A percentile compares a stretch with the other conserved stretches of the same genome.
These are phyloP conservation scores for Blastobotrys indianensis DNA, from an alignment of 1,139 yeast species.

Conservation along the genomic window DNA sequence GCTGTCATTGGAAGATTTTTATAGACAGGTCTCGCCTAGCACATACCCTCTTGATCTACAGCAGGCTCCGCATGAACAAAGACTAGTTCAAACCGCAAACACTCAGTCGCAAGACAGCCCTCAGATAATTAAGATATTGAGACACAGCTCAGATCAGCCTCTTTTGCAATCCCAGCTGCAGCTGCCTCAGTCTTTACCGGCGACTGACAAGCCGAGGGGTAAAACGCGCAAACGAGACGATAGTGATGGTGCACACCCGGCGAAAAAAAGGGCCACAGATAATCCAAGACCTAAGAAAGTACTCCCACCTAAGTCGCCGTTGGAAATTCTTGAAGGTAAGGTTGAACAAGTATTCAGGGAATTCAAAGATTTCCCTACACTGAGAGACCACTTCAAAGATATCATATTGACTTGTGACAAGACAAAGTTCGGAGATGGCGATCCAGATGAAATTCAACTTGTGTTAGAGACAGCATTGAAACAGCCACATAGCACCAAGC, in stretches of 20 bases:
- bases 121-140: too few relatives aligned
- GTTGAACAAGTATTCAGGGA: constrained; percentile 65
- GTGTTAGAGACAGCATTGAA: constrained; percentile 21
- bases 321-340: constrained; percentile 45
- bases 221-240: neutral
- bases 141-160: neutral
- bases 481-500: constrained; percentile 17
- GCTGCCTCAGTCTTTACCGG: neutral
- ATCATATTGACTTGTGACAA: constrained; percentile 16
- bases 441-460: constrained; percentile 25
- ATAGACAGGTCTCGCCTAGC: too few relatives aligned
- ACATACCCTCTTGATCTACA: too few relatives aligned
- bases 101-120: too few relatives aligned
- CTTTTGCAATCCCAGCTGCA: constrained; percentile 2
- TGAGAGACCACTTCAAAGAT: constrained; percentile 11
- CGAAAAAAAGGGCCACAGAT: neutral
- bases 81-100: too few relatives aligned
- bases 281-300: neutral
- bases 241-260: neutral
- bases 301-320: neutral
- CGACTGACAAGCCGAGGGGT: neutral
- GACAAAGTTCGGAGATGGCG: constrained; percentile 17
- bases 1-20: too few relatives aligned
- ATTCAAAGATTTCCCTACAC: constrained; percentile 22
- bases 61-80: too few relatives aligned